Base-by-base conservation (phyloP, 1,139 yeast genomes). In the Lodderomyces jiufengensis region DNA sequence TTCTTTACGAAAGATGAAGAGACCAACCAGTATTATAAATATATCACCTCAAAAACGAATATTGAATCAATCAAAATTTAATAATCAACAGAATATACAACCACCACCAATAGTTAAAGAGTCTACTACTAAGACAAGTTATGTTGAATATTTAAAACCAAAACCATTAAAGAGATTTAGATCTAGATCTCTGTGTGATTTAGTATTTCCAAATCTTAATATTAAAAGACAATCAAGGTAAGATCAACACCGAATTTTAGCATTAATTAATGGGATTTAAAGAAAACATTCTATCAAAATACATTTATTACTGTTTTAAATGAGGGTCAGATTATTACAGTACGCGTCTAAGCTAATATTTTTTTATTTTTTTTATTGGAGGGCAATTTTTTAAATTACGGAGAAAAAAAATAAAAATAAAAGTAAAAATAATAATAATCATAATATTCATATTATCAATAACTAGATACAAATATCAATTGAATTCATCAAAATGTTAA, bases 401-500 rank as follows among this genome's bases (percentile, higher is more conserved):
- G n/a, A 16, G 20, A 11, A 13, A 25, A 18, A 14, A 29, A 25
- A 24, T 25, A 18, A 21, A 23, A 28, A 24, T 11, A 25, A 31
- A 27, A 27, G 24, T 22, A 38, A 20, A 32, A 31, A 28, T 11
- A 24, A 14, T 27, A 31, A 16, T 12, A 15, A 8, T n/a, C n/a
- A n/a, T n/a, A 20, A 14, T 8, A 24, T 4, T 5, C 20, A 9
- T 5, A 27, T 18, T 22, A 18, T 15, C 24, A 27, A 27, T 22
- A 27, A 18, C 20, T 18, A 5, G 9, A n/a, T 5, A 27, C 3
- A n/a, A 18, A 4, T 21, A 23, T 23, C 30, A 32, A 30, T 31
- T 30, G 22, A 9, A 25, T 11, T 25, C 27, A 8, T 18, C 9
- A 20, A 23, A 9, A 62, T 63, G 68, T 51, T 61, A 27, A 59